Evolutionary conservation across 2,329 filamentous ascomycete species (phyloP).

Genomic region (Colletotrichum ledebouriae): DNA sequence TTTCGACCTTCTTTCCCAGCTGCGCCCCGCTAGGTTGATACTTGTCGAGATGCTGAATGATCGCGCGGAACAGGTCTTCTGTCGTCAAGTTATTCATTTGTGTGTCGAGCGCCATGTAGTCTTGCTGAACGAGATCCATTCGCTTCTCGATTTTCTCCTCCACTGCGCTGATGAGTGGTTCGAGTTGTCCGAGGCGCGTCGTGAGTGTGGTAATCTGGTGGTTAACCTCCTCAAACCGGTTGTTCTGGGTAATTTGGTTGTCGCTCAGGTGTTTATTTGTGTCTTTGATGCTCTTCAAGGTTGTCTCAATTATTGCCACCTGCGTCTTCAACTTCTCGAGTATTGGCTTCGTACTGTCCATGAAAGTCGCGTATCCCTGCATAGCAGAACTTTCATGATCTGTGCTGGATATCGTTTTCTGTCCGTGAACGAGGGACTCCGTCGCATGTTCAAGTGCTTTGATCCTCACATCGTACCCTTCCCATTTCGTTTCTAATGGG

Average conservation of each 20-base stretch:
- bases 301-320: slow-evolving; percentile 17
- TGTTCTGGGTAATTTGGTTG: neutral
- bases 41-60: slow-evolving; percentile 54
- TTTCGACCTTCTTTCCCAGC: slow-evolving; percentile 23
- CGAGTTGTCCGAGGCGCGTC: neutral
- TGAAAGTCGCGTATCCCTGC: neutral
- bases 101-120: slow-evolving; percentile 56
- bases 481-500: slow-evolving; percentile 20
- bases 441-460: slow-evolving; percentile 16
- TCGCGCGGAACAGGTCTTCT: slow-evolving; percentile 55
- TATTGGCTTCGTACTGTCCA: neutral
- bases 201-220: neutral
- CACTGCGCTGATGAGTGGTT: slow-evolving; percentile 12
- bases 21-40: slow-evolving; percentile 19
- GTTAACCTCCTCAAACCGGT: slow-evolving; percentile 2
- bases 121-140: slow-evolving; percentile 50
- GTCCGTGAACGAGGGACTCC: neutral
- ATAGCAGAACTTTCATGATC: no score
- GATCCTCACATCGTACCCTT: slow-evolving; percentile 21
- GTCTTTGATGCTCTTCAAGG: slow-evolving; percentile 15
- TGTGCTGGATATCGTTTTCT: neutral
- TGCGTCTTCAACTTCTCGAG: slow-evolving; percentile 28
- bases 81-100: slow-evolving; percentile 66
- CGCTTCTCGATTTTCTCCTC: slow-evolving; percentile 35
- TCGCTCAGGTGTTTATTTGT: slow-evolving; percentile 4